Percentiles rank a stretch among this genome's conserved stretches.
phyloP scores from a whole-genome alignment of 2,329 filamentous ascomycete species.

The Xylariaceae sp. region DNA sequence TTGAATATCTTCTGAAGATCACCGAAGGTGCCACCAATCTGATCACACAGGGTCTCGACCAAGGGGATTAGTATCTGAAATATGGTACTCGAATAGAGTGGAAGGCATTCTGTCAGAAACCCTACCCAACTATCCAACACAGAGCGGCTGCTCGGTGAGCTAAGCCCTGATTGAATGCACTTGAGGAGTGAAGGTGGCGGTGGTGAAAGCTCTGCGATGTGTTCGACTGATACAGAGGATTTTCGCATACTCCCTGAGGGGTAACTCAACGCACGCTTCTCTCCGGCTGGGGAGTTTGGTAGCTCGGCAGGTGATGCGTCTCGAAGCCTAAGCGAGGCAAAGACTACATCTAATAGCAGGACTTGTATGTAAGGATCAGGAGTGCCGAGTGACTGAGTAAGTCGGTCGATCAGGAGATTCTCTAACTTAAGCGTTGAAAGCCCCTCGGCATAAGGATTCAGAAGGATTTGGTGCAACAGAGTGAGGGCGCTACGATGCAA shows the following conservation, averaged over 20 bases:
- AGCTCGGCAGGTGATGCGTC: constrained; percentile 49
- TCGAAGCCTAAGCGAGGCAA: constrained; percentile 72
- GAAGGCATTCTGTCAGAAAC: constrained; percentile 82
- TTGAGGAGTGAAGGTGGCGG: constrained; percentile 78
- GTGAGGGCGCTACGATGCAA: constrained; percentile 74
- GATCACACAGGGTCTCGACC: constrained; percentile 84
- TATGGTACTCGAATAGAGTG: constrained; percentile 81
- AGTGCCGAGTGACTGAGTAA: constrained; percentile 65
- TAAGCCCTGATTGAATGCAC: constrained; percentile 81
- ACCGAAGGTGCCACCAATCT: constrained; percentile 75
- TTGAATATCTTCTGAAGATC: constrained; percentile 71
- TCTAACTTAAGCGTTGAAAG: constrained; percentile 73
- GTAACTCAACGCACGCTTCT: constrained; percentile 55
- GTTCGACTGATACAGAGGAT: constrained; percentile 45
- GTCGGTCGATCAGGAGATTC: constrained; percentile 69
- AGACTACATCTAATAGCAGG: constrained; percentile 78
- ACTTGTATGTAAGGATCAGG: constrained; percentile 76
- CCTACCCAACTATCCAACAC: constrained; percentile 91
- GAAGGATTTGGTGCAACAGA: constrained; percentile 72
- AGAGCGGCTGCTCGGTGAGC: constrained; percentile 72
- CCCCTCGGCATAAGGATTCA: constrained; percentile 64
- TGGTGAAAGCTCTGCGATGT: constrained; percentile 45
- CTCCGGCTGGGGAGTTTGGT: constrained; percentile 52
- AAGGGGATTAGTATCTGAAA: constrained; percentile 91
- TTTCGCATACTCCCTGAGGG: constrained; percentile 47